phyloP scores from a whole-genome alignment of 352 stramenopile genomes.

The Saprolegnia diclina region DNA sequence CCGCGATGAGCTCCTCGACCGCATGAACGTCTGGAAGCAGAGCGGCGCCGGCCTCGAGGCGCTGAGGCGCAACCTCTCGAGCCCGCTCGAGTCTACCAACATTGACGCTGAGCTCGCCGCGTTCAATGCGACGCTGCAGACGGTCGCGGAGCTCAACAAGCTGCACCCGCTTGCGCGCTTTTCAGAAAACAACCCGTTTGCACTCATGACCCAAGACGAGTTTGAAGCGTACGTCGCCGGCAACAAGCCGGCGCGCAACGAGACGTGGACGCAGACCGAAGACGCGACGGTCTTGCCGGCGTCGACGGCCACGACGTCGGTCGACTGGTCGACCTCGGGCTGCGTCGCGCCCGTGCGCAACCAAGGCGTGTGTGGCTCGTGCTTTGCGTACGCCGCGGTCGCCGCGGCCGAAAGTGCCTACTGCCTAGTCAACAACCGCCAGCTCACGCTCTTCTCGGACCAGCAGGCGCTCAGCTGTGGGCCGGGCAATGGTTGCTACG shows the following conservation, averaged over 20 bases:
- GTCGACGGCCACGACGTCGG: conserved; percentile 45
- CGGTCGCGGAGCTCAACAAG: background rate
- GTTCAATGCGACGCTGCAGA: background rate
- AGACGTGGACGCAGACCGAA: too few relatives aligned
- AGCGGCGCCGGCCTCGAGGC: too few relatives aligned
- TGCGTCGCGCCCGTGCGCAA: conserved; percentile 31
- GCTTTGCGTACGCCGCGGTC: conserved; percentile 25
- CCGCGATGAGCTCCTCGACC: too few relatives aligned
- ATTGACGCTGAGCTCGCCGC: background rate
- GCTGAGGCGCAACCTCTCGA: too few relatives aligned
- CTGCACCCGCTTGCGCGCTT: conserved; percentile 40
- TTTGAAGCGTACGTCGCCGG: conserved; percentile 29
- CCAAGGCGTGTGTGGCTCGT: conserved; percentile 30
- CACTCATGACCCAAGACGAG: conserved; percentile 62
- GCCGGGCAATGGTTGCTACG: conserved; percentile 11
- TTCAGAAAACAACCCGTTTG: conserved; percentile 61
- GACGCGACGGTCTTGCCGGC: too few relatives aligned
- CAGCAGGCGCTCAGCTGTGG: conserved; percentile 16
- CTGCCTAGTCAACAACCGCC: conserved; percentile 27
- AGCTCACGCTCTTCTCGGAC: background rate
- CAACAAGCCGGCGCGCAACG: too few relatives aligned
- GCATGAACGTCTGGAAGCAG: too few relatives aligned
- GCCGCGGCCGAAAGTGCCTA: conserved; percentile 31
- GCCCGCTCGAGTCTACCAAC: too few relatives aligned
- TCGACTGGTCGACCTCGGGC: conserved; percentile 28